Evolutionary conservation across 2,329 filamentous ascomycete species (phyloP).

Genomic region (Pseudogymnoascus verrucosus): DNA sequence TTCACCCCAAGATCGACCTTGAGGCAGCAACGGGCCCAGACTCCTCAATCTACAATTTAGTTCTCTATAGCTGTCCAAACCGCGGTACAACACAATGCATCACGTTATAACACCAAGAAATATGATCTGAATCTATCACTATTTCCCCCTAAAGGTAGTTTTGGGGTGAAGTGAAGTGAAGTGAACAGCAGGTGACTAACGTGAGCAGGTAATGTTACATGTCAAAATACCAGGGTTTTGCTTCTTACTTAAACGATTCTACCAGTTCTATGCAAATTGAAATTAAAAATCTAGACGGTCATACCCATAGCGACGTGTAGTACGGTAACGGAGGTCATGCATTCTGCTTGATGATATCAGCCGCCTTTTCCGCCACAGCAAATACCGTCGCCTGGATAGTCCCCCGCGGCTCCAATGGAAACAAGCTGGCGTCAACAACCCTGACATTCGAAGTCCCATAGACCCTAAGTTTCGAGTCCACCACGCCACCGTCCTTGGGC

Average conservation of each 20-base stretch:
- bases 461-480: conserved; percentile 7
- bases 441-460: conserved; percentile 7
- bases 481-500: conserved; percentile 18
- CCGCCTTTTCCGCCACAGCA: conserved; percentile 9
- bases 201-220: not conserved
- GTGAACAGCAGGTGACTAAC: not conserved
- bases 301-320: not conserved
- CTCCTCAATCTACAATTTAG: too few species aligned
- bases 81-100: too few species aligned
- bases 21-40: too few species aligned
- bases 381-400: conserved; percentile 7
- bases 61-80: too few species aligned
- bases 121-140: not conserved
- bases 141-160: too few species aligned
- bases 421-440: conserved; percentile 10
- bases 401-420: conserved; percentile 8
- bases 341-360: conserved; percentile 9
- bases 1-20: too few species aligned
- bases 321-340: not conserved
- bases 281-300: not conserved
- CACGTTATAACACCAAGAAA: too few species aligned
- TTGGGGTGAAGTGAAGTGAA: too few species aligned
- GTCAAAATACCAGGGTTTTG: not conserved
- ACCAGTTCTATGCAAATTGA: not conserved
- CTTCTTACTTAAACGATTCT: not conserved